phyloP scores from a whole-genome alignment of 257 asterid genomes.

The Gentiana straminea region DNA sequence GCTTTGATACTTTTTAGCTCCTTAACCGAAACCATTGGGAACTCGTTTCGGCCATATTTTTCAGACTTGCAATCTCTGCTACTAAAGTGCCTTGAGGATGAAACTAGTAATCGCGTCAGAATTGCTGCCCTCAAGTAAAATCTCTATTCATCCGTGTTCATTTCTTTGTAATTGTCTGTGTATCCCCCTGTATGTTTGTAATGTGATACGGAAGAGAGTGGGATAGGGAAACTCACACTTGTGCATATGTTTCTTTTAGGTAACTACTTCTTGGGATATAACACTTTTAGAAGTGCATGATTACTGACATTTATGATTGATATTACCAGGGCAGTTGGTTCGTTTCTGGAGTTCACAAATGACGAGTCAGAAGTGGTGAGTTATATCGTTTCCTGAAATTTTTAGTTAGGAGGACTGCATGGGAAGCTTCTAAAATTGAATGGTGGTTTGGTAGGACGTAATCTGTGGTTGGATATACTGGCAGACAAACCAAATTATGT shows the following conservation, averaged over 20 bases:
- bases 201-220: no score
- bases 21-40: constrained; percentile 95
- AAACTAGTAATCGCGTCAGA: constrained; percentile 88
- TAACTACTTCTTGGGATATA: no score
- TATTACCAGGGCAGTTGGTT: constrained; percentile 95
- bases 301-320: constrained; percentile 1
- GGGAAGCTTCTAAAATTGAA: no score
- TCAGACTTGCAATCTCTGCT: constrained; percentile 73
- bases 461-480: no score
- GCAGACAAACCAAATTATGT: no score
- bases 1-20: constrained; percentile 98
- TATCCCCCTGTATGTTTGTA: background rate
- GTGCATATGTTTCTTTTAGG: no score
- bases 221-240: no score
- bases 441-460: no score
- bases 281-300: background rate
- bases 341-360: constrained; percentile 89
- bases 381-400: constrained; percentile 1
- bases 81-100: constrained; percentile 93
- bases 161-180: background rate
- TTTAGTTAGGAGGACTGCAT: background rate
- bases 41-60: constrained; percentile 81
- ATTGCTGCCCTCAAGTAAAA: constrained; percentile 94
- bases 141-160: constrained; percentile 13
- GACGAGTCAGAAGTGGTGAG: constrained; percentile 92